Evolutionary conservation across 345 rosid genomes (phyloP).

Genomic region (Camelina sativa): DNA sequence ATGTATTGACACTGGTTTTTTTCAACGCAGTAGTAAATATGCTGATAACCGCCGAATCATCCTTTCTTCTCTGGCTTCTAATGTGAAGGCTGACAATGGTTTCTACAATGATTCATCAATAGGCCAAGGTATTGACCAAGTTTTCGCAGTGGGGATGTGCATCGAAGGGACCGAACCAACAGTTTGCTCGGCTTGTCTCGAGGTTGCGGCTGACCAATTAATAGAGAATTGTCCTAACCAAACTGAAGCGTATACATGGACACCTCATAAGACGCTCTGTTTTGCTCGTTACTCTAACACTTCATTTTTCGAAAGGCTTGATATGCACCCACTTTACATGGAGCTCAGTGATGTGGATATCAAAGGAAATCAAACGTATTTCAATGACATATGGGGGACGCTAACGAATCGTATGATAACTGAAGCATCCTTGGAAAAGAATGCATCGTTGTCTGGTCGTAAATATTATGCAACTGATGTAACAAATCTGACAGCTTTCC

Average conservation of each 20-base stretch:
- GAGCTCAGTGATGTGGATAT: neutral
- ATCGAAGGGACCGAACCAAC: neutral
- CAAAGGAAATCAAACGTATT: neutral
- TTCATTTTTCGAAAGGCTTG: neutral
- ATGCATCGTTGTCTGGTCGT: neutral
- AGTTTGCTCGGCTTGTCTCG: constrained; percentile 25
- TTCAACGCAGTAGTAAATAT: constrained; percentile 3
- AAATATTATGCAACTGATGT: neutral
- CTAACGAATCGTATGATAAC: neutral
- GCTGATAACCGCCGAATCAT: neutral
- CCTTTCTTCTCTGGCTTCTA: constrained; percentile 9
- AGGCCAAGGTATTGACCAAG: constrained; percentile 4
- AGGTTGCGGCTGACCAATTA: neutral
- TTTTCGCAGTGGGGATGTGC: constrained; percentile 35
- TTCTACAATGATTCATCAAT: constrained; percentile 15
- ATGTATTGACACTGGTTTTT: constrained; percentile 1
- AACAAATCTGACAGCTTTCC: too few species aligned
- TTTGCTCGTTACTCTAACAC: constrained; percentile 35
- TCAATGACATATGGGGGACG: neutral
- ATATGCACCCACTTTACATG: neutral
- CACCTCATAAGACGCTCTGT: constrained; percentile 8
- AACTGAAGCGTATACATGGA: constrained; percentile 23
- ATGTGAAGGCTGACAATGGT: neutral
- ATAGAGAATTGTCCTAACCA: constrained; percentile 27
- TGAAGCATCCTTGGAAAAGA: neutral